Evolutionary conservation across 1,284 basidiomycete species (phyloP).

Genomic region (Fomes fomentarius): DNA sequence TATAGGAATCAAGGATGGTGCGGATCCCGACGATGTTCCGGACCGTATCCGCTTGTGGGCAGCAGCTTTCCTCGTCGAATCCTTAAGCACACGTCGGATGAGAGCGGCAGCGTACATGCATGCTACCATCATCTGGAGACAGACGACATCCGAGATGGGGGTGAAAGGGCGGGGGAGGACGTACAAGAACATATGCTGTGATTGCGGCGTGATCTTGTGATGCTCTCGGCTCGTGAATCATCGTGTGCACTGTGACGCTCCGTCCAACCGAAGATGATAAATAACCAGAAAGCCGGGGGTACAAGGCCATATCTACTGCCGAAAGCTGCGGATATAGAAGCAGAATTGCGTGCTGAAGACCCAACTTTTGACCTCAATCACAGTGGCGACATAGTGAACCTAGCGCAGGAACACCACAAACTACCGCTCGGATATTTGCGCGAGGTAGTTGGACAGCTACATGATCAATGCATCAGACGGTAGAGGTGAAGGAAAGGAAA

Average conservation of each 20-base stretch:
- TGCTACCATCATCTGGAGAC: neutral
- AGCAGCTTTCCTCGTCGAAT: neutral
- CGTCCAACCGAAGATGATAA: conserved; percentile 19
- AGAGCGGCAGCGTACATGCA: too few species aligned
- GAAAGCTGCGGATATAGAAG: conserved; percentile 1
- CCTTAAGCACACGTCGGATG: too few species aligned
- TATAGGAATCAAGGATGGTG: neutral
- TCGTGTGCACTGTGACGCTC: neutral
- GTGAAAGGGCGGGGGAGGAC: neutral
- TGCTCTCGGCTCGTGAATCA: neutral
- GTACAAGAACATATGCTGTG: neutral
- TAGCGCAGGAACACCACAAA: neutral
- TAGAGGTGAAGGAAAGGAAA: neutral
- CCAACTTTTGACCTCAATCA: conserved; percentile 8
- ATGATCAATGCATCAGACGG: neutral
- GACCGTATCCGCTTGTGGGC: conserved; percentile 4
- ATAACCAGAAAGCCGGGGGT: conserved; percentile 18
- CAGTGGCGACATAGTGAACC: neutral
- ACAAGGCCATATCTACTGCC: conserved; percentile 14
- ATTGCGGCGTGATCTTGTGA: neutral
- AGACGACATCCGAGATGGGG: neutral
- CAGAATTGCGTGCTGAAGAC: conserved; percentile 3
- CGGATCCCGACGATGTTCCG: conserved; percentile 17
- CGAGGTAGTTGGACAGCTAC: conserved; percentile 78
- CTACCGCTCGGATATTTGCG: conserved; percentile 71